Evolutionary conservation across 176 grass and related monocot genomes (phyloP), one percentile per base, ranked within the genome.

Genomic region (Ensete ventricosum): DNA sequence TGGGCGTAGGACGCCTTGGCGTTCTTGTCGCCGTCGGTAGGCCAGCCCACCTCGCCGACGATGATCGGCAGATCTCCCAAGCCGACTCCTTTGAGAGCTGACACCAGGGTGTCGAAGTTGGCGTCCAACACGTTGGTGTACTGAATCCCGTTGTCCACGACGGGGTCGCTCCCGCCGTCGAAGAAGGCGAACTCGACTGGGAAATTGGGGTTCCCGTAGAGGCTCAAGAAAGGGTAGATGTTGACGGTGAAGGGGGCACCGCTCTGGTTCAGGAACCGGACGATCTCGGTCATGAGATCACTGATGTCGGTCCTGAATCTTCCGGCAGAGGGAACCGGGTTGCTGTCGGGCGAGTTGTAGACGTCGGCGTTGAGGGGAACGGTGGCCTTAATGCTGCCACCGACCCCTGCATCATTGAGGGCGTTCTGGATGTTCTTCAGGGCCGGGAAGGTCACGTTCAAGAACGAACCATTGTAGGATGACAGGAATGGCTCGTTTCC

Each of bases 71-170:
- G 62, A 24, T 72, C 79, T 10, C 80, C 87, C 2, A 71, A 63
- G 54, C 88, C 84, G 2, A 75, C 76, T 0, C 64, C 53, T 0
- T 9, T 14, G 17, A 96, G 81, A 55, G 92, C 85, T 7, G 85
- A 91, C 24, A 96, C 53, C 7, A 91, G 83, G 13, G 87, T 96
- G 62, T 96, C 93, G 53, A 78, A 92, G 75, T 89, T 96, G 62
- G 93, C 93, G 52, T 90, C 93, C 55, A 92, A 96, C 76, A 96
- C 87, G 82, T 96, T 96, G 29, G 87, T 96, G 82, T 96, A 96
- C 27, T 77, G 73, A 25, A 84, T 77, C 9, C 80, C 77, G 27
- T 65, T 69, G 79, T 92, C 92, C 48, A 81, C 76, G 1, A 92
- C 86, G 4, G 89, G 85, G 76, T 34, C 82, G 76, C 1, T 50